phyloP scores from a whole-genome alignment of 1,284 basidiomycete species.

The Leccinum glutinopallens region DNA sequence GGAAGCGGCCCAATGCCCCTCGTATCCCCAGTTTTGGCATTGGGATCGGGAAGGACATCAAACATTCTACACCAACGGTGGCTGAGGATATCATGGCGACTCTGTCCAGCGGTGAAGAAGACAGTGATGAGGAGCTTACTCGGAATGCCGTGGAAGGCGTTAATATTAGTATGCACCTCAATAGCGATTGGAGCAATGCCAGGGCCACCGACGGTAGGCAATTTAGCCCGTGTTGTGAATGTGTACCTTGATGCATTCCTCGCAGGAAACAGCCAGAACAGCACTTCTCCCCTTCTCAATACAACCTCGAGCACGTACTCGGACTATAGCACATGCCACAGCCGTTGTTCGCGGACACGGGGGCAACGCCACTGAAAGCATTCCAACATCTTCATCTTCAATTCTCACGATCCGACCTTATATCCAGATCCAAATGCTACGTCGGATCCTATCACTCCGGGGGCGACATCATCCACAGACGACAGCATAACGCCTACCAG shows the following conservation, averaged over 20 bases:
- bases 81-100: slow-evolving; percentile 32
- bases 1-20: slow-evolving; percentile 61
- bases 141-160: slow-evolving; percentile 64
- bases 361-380: slow-evolving; percentile 42
- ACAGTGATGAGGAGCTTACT: slow-evolving; percentile 60
- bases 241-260: slow-evolving; percentile 21
- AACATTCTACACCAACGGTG: slow-evolving; percentile 26
- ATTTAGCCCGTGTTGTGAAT: slow-evolving; percentile 16
- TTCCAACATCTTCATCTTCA: slow-evolving; percentile 66
- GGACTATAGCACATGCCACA: slow-evolving; percentile 56
- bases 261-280: slow-evolving; percentile 42
- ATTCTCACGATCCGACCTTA: slow-evolving; percentile 69
- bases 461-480: slow-evolving; percentile 33
- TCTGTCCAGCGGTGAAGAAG: slow-evolving; percentile 50
- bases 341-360: slow-evolving; percentile 58
- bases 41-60: slow-evolving; percentile 65
- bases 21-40: slow-evolving; percentile 86
- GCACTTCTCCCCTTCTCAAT: slow-evolving; percentile 60
- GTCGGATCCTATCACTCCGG: slow-evolving; percentile 37
- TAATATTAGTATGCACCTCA: slow-evolving; percentile 50
- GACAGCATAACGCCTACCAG: slow-evolving; percentile 31
- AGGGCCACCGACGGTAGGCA: slow-evolving; percentile 42
- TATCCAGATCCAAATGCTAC: slow-evolving; percentile 49
- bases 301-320: slow-evolving; percentile 48
- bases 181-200: slow-evolving; percentile 47